Conservation (phyloP, 306 rosid species). For the Vigna radiata region DNA sequence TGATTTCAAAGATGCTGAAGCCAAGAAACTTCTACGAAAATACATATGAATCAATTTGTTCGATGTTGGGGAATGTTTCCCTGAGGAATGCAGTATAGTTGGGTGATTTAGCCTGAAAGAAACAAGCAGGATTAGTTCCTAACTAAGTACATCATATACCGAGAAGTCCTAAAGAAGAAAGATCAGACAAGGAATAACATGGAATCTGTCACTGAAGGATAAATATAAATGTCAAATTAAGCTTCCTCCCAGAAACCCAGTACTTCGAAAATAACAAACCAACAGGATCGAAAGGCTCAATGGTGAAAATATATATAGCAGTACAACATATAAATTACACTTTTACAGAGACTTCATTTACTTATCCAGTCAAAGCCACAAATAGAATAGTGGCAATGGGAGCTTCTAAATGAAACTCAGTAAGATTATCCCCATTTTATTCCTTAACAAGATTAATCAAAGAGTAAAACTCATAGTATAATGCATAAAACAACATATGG, state of each 20-base stretch:
- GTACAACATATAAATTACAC: slow-evolving; percentile 7
- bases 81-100: slow-evolving; percentile 57
- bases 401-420: slow-evolving; percentile 14
- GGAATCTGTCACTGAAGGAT: slow-evolving; percentile 18
- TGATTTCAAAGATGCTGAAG: slow-evolving; percentile 2
- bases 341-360: slow-evolving; percentile 4
- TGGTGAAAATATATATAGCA: slow-evolving; percentile 13
- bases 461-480: slow-evolving; percentile 10
- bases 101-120: slow-evolving; percentile 76
- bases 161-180: slow-evolving; percentile 6
- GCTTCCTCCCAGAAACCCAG: background rate
- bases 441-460: slow-evolving; percentile 22
- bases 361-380: slow-evolving; percentile 23
- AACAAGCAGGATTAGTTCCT: slow-evolving; percentile 40
- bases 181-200: slow-evolving; percentile 5
- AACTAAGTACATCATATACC: slow-evolving; percentile 35
- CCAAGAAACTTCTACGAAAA: slow-evolving; percentile 56
- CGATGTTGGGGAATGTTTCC: slow-evolving; percentile 69
- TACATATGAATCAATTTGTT: slow-evolving; percentile 79
- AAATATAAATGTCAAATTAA: background rate
- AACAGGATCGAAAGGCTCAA: background rate
- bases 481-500: background rate
- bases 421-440: slow-evolving; percentile 26
- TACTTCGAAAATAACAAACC: background rate
- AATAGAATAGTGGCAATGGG: slow-evolving; percentile 9